A percentile compares a stretch with the other conserved stretches of the same genome.
Conservation (phyloP, 2,329 filamentous ascomycete genomes). For the Nigrograna mackinnonii region DNA sequence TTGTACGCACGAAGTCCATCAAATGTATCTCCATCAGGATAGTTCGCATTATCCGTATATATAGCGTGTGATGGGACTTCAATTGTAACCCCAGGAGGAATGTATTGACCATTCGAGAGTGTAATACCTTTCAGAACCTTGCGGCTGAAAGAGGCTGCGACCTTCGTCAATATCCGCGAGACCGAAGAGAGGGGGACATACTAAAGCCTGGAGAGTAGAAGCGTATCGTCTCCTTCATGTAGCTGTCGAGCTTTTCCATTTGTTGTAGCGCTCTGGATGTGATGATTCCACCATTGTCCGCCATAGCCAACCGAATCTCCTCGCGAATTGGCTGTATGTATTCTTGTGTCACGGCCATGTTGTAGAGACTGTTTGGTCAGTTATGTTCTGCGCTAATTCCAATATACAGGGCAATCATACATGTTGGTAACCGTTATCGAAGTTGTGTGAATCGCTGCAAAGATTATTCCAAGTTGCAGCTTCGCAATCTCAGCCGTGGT, state of each 20-base stretch:
- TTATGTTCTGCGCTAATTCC: background rate
- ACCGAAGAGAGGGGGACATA: slow-evolving; percentile 5
- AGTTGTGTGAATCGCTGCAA: slow-evolving; percentile 26
- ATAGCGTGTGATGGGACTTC: slow-evolving; percentile 33
- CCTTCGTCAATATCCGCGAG: background rate
- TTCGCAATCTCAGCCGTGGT: slow-evolving; percentile 9
- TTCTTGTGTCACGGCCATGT: slow-evolving; percentile 36
- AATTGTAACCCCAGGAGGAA: slow-evolving; percentile 38
- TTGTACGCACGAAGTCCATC: slow-evolving; percentile 38
- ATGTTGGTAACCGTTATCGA: slow-evolving; percentile 20
- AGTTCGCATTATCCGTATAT: slow-evolving; percentile 24
- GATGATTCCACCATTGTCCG: slow-evolving; percentile 36
- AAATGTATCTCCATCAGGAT: slow-evolving; percentile 26
- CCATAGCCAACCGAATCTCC: slow-evolving; percentile 43
- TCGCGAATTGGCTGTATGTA: slow-evolving; percentile 48
- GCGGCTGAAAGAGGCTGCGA: slow-evolving; percentile 53
- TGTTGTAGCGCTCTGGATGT: slow-evolving; percentile 33
- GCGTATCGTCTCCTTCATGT: slow-evolving; percentile 39
- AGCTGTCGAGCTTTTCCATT: slow-evolving; percentile 40
- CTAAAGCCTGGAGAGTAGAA: slow-evolving; percentile 24
- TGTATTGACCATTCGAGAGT: slow-evolving; percentile 58
- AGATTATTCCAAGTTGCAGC: slow-evolving; percentile 14
- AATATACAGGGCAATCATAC: slow-evolving; percentile 9
- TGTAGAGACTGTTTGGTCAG: slow-evolving; percentile 26
- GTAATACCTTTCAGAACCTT: slow-evolving; percentile 56